Evolutionary conservation across 768 basidiomycete genomes (phyloP), one percentile per base, ranked within the genome.

Genomic region (Podaxis mareebaensis): DNA sequence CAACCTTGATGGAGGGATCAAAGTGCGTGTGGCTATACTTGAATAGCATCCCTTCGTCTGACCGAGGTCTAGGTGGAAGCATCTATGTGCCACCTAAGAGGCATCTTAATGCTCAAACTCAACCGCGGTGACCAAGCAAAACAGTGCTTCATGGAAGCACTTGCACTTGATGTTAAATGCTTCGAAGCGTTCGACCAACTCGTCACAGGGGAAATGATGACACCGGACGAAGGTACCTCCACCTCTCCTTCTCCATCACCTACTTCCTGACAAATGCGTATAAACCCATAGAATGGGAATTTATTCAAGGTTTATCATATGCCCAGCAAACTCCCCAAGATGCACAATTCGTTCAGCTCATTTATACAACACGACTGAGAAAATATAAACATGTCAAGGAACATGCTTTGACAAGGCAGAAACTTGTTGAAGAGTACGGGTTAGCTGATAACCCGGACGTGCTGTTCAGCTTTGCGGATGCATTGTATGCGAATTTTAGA

Each of bases 151-250:
- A 90, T 97, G 88, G 96, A 99, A 71, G 96, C 97, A 1, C 82
- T 99, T 22, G 85, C 91, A 1, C 81, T 98, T 22, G 97, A 99
- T 67, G 93, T 98, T 38, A 97, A 97, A 75, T 99, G 96, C 74
- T 99, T 94, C 69, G 97, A 99, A 67, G 90, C 95, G 1, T 98
- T 97, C 71, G 89, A 92, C 64, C 91, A 95, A 65, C 83, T 99
- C 10, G 80, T 98, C 28, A 89, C 86, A 20, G 92, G 94, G 1
- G 93, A 96, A 72, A 96, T 99, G 94, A 93, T 99, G 92, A 87
- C 91, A 11, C 87, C 92, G 0, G 90, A 94, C 63, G 97, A 99
- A 86, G 96, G 96, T 93, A 49, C n/a, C 74, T 61, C n/a, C 26
- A 15, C 58, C n/a, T 12, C 10, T 42, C 48, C 22, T 22, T 58